Evolutionary conservation across 192 early-diverging fungal genomes (phyloP), one percentile per base, ranked within the genome.

Genomic region (Coemansia sp.): DNA sequence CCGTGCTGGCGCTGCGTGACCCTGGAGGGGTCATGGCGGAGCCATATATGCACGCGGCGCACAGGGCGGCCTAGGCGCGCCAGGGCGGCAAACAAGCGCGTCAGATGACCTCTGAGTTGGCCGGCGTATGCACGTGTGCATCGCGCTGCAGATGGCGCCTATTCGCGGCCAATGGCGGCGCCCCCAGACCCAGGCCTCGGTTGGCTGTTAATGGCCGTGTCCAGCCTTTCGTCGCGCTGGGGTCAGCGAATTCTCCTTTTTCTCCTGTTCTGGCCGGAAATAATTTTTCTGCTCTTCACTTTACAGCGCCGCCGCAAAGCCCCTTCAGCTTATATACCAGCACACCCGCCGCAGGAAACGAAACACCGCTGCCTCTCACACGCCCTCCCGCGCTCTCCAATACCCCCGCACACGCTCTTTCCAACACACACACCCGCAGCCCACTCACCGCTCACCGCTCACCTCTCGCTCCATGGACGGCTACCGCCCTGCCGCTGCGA

Each of bases 141-240:
- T 45, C 26, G 19, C 10, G 26, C 36, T 40, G 61, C 53, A 56
- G 42, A 56, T 56, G 53, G 41, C 47, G 27, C 41, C 30, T 57
- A 48, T 64, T 67, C 46, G 43, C 55, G 48, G 60, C 67, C 67
- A 70, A 70, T 69, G 30, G 48, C 54, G 8, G 50, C 47, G 11
- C 26, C 15, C 4, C 26, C 7, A 34, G 47, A 28, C 53, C 53
- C 20, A 42, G 65, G 65, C 58, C 35, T 56, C 44, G 35, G 53
- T 62, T 69, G 66, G 66, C 46, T 56, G 42, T 42, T 48, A 69
- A 62, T 50, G 51, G 40, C 56, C 64, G 54, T 40, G 43, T 47
- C 50, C 54, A 50, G 64, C 36, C 52, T 34, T 36, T 48, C 19
- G 7, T 28, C 15, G 9, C 22, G 18, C 28, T 27, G 27, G 3